These are phyloP conservation scores for Oryza punctata DNA, from an alignment of 176 grass and related monocot genomes.

Conservation along the genomic window DNA sequence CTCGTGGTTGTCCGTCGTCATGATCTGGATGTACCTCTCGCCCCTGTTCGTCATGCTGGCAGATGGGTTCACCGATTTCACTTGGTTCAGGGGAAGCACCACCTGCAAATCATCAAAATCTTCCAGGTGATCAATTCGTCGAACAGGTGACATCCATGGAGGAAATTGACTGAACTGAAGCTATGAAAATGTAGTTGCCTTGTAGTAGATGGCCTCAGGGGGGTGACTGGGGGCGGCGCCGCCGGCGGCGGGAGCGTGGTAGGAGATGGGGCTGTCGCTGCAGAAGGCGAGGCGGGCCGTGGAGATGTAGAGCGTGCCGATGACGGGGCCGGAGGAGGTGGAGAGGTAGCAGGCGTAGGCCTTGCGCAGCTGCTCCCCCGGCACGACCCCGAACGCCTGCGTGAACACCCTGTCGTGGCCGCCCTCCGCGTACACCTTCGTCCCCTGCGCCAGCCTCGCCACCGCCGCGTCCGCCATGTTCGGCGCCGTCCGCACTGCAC, in stretches of 20 bases:
- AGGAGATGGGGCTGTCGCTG: constrained; percentile 69
- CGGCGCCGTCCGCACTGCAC: constrained; percentile 47
- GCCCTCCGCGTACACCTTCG: constrained; percentile 90
- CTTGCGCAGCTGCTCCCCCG: constrained; percentile 75
- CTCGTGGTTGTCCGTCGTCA: constrained; percentile 63
- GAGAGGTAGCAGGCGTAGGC: constrained; percentile 94
- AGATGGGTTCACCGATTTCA: constrained; percentile 66
- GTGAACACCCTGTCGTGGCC: constrained; percentile 78
- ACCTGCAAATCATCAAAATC: constrained; percentile 41
- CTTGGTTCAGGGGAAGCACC: constrained; percentile 58
- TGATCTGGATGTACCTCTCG: constrained; percentile 81
- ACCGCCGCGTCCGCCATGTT: constrained; percentile 77
- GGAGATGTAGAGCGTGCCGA: constrained; percentile 88
- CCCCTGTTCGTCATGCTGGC: constrained; percentile 48
- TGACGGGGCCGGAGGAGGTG: constrained; percentile 77
- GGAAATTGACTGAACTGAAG: background rate
- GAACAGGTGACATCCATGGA: background rate
- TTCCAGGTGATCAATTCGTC: background rate
- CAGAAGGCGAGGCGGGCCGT: constrained; percentile 82
- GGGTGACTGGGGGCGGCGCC: background rate
- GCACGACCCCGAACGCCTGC: constrained; percentile 69
- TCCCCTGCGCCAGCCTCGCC: constrained; percentile 78
- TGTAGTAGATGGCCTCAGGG: constrained; percentile 65
- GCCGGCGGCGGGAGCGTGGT: constrained; percentile 38
- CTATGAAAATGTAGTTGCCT: constrained; percentile 36